Base-by-base conservation (phyloP, 805 yeast genomes). In the Candida taoyuanica region DNA sequence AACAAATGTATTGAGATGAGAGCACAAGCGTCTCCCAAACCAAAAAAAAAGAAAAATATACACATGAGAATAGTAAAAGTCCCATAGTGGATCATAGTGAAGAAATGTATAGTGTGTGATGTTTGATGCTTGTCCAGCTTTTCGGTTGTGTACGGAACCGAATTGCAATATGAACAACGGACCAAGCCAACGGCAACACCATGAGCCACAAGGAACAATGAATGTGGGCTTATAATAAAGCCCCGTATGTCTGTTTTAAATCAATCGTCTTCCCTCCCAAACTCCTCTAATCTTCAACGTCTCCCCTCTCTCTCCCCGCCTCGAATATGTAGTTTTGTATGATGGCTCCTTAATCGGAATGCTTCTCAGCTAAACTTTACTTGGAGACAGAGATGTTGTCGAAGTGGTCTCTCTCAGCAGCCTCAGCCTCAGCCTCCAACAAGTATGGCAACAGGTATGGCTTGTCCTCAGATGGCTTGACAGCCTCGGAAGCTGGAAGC, bases 361-460 rank as follows among this genome's bases (percentile, higher is more conserved):
- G n/a, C n/a, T n/a, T n/a, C n/a, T n/a, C n/a, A n/a, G n/a, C n/a
- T n/a, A n/a, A 4, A 20, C 25, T 20, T 30, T 25, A 40, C 29
- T 44, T 41, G 31, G 37, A 27, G 26, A 42, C 33, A 33, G 39
- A 29, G 52, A 86, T 71, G 74, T 85, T 83, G 74, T 93, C 95
- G 59, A 93, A 78, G 59, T 82, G 93, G 46, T 74, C 80, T 69
- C 82, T 87, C 73, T 93, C 98, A 48, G 74, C 71, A 34, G 80
- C 82, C 66, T 86, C 97, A 55, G 85, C 86, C 72, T 93, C 98
- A 46, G 91, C 94, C 73, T 93, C 97, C 59, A 89, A 75, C 46
- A 93, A 70, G 71, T 84, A 85, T 53, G 96, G 97, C 43, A 85
- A 66, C 60, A 93, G 73, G 70, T 88, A 89, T 53, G 84, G 84